Evolutionary conservation across 495 filamentous ascomycete species (phyloP), one percentile per base, ranked within the genome.

Genomic region (Xylaria intraflava): DNA sequence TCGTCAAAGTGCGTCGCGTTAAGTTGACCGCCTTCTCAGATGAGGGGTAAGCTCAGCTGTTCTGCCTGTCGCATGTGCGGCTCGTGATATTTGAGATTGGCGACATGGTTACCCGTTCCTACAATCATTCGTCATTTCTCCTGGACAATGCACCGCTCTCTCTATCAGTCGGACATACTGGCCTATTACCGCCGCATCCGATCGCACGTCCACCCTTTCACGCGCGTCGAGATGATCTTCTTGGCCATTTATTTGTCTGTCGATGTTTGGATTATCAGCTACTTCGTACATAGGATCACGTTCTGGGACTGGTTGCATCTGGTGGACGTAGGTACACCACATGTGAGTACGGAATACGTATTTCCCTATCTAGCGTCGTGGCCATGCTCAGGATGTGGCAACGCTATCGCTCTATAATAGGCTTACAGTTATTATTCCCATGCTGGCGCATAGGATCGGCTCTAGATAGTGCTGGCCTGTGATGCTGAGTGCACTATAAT

Each of bases 31-130:
- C 23, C 38, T 20, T 35, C 10, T 49, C 16, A 7, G 17, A 49
- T 41, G 16, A 48, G 38, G 30, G 44, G 38, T 54, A 42, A 55
- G 44, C 44, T 36, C 52, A 19, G 26, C 52, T 48, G 19, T 43
- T 48, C 33, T 35, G 1, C 31, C 17, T 27, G 23, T 20, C 12
- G 17, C 7, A 35, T 33, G 8, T 24, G 8, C 17, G 26, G n/a
- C 26, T 6, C 16, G 22, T 16, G 42, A 45, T 45, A 29, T 4
- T 42, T 24, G 12, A 23, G 1, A 17, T 45, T 17, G 22, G 29
- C 42, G 24, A 45, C 35, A 16, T 38, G 35, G 35, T 38, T 27
- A 26, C 19, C 9, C 19, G 16, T 30, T 8, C 6, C 19, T 29
- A 30, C 29, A 39, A 17, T 38, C 35, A 38, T n/a, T 38, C 35